Evolutionary conservation across 129 eudicot genomes (phyloP).

Genomic region (Centella asiatica): DNA sequence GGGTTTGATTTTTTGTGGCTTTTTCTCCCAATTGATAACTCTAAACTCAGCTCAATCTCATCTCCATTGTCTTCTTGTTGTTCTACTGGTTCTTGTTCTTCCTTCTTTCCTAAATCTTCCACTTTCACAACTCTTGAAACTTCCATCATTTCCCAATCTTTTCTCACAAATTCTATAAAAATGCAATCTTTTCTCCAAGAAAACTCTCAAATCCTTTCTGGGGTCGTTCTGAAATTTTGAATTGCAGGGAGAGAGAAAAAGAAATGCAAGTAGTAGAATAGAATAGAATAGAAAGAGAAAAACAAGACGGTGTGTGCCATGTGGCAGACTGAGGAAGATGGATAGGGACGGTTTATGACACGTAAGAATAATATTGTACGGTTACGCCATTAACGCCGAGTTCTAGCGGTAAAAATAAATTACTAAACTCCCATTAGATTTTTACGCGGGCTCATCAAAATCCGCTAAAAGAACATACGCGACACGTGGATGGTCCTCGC

Average conservation of each 20-base stretch:
- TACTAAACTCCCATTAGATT: background rate
- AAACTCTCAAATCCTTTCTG: background rate
- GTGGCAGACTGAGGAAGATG: conserved; percentile 21
- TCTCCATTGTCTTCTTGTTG: background rate
- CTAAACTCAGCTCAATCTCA: conserved; percentile 54
- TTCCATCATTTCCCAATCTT: conserved; percentile 18
- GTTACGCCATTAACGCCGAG: conserved; percentile 7
- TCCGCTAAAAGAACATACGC: background rate
- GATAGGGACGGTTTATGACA: conserved; percentile 21
- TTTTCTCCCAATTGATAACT: conserved; percentile 49
- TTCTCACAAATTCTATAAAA: conserved; percentile 2
- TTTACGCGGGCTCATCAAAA: conserved; percentile 4
- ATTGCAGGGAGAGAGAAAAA: background rate
- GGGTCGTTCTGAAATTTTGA: background rate
- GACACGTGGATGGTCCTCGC: conserved; percentile 8
- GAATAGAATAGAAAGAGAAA: background rate
- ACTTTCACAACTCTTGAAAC: conserved; percentile 3
- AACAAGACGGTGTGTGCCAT: conserved; percentile 27
- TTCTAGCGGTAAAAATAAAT: background rate
- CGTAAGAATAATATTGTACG: conserved; percentile 21
- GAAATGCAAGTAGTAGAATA: background rate
- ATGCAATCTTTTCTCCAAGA: background rate
- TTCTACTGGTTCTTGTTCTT: conserved; percentile 12
- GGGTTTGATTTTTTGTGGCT: conserved; percentile 24
- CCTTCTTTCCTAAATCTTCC: background rate